These are phyloP conservation scores for Xylariaceae sp. DNA, from an alignment of 2,329 filamentous ascomycete species.

Conservation along the genomic window DNA sequence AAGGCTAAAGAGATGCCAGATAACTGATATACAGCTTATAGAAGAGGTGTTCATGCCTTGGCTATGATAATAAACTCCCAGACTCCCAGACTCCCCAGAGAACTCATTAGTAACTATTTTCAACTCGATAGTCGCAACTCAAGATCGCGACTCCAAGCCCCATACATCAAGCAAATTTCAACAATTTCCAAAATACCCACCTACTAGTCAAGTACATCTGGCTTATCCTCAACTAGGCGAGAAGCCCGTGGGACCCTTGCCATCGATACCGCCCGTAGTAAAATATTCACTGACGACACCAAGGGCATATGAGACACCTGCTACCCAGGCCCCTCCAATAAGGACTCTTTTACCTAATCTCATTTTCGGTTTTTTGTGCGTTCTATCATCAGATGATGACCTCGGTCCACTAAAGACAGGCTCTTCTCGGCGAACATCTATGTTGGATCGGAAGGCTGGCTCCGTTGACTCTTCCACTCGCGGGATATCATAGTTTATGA, in stretches of 20 bases:
- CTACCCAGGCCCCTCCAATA: slow-evolving; percentile 60
- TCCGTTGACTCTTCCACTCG: slow-evolving; percentile 37
- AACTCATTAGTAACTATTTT: no score
- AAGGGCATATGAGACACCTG: slow-evolving; percentile 61
- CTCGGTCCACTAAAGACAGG: slow-evolving; percentile 52
- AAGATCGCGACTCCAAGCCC: slow-evolving; percentile 9
- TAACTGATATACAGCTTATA: no score
- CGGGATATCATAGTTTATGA: slow-evolving; percentile 63
- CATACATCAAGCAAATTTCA: slow-evolving; percentile 5
- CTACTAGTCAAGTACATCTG: not conserved
- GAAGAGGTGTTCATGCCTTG: no score
- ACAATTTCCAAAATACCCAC: not conserved
- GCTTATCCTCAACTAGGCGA: slow-evolving; percentile 25
- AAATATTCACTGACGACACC: slow-evolving; percentile 66
- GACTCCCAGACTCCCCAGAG: no score
- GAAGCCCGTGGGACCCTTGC: slow-evolving; percentile 45
- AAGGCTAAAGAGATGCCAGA: no score
- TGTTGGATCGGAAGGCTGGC: slow-evolving; percentile 49
- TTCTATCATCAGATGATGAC: slow-evolving; percentile 30
- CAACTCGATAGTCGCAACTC: no score
- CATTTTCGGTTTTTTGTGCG: slow-evolving; percentile 45
- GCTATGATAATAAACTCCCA: no score
- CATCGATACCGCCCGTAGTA: slow-evolving; percentile 53
- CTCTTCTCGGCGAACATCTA: slow-evolving; percentile 54
- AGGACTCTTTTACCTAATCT: slow-evolving; percentile 55